Evolutionary conservation across 805 yeast species (phyloP).

Genomic region (Saccharomycopsis selenospora): DNA sequence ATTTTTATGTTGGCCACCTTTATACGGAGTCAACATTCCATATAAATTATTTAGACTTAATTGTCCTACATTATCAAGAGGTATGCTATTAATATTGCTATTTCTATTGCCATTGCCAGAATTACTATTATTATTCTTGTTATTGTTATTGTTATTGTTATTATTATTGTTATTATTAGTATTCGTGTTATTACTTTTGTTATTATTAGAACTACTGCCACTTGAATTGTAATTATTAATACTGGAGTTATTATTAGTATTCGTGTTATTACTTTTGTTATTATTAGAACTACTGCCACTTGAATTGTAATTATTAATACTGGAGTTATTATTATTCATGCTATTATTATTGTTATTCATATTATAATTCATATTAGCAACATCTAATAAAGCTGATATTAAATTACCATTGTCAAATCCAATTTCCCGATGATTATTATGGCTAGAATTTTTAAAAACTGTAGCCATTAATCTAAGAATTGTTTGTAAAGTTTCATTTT

Average conservation of each 20-base stretch:
- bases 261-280: neutral
- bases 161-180: too few relatives aligned
- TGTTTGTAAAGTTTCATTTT: constrained; percentile 80
- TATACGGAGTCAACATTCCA: too few relatives aligned
- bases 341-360: neutral
- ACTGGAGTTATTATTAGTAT: neutral
- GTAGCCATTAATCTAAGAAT: constrained; percentile 83
- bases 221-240: neutral
- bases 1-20: too few relatives aligned
- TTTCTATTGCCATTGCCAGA: neutral
- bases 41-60: too few relatives aligned
- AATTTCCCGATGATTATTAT: constrained; percentile 11
- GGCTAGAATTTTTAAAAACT: constrained; percentile 29
- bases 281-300: neutral
- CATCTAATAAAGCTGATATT: constrained; percentile 12
- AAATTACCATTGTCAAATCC: constrained; percentile 12
- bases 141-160: too few relatives aligned
- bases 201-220: too few relatives aligned
- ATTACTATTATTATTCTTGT: neutral
- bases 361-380: constrained; percentile 5
- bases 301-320: neutral
- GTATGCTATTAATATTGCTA: neutral
- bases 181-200: too few relatives aligned
- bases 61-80: too few relatives aligned
- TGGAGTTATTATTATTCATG: neutral